phyloP scores from a whole-genome alignment of 495 filamentous ascomycete genomes.

The Beverwykella pulmonaria region DNA sequence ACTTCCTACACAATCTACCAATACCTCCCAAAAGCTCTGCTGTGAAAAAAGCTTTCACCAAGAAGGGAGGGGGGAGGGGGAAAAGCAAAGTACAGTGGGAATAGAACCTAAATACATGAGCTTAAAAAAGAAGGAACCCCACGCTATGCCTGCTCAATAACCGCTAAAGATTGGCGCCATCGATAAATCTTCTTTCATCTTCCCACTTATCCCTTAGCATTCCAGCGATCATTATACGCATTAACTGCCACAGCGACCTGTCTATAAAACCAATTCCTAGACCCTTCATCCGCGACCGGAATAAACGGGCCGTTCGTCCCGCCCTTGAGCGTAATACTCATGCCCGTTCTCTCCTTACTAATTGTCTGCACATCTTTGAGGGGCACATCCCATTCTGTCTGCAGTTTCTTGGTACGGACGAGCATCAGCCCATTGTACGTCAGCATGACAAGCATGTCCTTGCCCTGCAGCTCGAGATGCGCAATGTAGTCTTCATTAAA shows the following conservation, averaged over 20 bases:
- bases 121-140: too few species aligned
- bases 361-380: constrained; percentile 97
- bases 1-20: too few species aligned
- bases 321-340: constrained; percentile 84
- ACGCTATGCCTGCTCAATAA: too few species aligned
- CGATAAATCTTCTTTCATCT: too few species aligned
- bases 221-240: constrained; percentile 72
- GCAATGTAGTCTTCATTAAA: constrained; percentile 98
- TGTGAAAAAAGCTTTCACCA: too few species aligned
- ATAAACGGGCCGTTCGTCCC: constrained; percentile 94
- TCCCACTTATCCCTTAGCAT: constrained; percentile 53
- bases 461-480: constrained; percentile 84
- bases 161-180: too few species aligned
- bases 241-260: constrained; percentile 71
- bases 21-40: too few species aligned
- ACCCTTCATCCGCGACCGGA: constrained; percentile 84
- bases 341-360: constrained; percentile 90
- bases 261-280: constrained; percentile 82
- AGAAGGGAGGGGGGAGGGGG: too few species aligned
- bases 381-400: constrained; percentile 92
- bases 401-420: constrained; percentile 78
- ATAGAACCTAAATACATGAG: too few species aligned
- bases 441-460: constrained; percentile 93
- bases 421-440: constrained; percentile 92
- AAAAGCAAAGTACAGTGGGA: too few species aligned